These are phyloP conservation scores for Westerdykella aurantiaca DNA, from an alignment of 2,329 filamentous ascomycete species.

Conservation along the genomic window DNA sequence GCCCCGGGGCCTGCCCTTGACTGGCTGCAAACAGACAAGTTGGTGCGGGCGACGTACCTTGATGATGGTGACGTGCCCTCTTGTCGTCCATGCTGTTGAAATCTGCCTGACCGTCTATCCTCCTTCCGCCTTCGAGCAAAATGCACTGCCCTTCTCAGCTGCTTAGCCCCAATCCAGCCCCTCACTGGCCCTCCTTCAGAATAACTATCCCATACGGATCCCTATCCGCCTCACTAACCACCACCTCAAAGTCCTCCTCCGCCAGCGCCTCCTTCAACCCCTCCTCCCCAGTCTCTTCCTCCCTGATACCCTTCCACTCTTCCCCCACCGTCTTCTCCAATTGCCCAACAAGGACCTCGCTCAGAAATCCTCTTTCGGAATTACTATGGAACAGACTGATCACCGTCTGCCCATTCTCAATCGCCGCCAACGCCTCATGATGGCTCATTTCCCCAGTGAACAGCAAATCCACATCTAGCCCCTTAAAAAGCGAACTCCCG, in stretches of 20 bases:
- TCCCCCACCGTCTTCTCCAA: constrained; percentile 55
- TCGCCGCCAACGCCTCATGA: constrained; percentile 81
- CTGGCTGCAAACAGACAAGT: no score
- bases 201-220: constrained; percentile 76
- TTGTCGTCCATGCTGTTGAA: no score
- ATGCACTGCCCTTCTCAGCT: no score
- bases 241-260: constrained; percentile 56
- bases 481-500: constrained; percentile 69
- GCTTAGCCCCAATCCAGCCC: no score
- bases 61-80: no score
- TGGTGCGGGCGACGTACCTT: no score
- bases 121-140: no score
- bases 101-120: no score
- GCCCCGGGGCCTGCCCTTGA: no score
- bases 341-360: constrained; percentile 61
- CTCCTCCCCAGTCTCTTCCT: constrained; percentile 37
- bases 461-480: constrained; percentile 66
- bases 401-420: constrained; percentile 75
- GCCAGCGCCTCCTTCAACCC: constrained; percentile 45
- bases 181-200: constrained; percentile 14
- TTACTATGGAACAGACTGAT: constrained; percentile 90
- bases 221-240: constrained; percentile 71
- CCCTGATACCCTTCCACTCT: constrained; percentile 49
- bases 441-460: constrained; percentile 93
- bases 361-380: constrained; percentile 78